Evolutionary conservation across 228 moss, liverwort and hornwort genomes (phyloP).

Genomic region (Sphagnum fallax): DNA sequence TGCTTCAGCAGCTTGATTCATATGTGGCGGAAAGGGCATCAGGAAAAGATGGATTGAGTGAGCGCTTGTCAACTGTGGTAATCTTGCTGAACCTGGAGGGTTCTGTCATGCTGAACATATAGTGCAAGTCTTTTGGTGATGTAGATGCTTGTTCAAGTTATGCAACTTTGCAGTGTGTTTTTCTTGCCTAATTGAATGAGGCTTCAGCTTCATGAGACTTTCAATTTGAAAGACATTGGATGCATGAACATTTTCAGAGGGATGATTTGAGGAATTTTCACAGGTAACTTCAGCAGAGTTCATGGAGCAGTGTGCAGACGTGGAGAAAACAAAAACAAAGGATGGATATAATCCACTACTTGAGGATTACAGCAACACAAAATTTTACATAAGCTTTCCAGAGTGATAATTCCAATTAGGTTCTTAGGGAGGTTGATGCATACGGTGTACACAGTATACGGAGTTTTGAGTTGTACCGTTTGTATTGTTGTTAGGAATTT

Average conservation of each 20-base stretch:
- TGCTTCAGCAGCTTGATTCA: conserved; percentile 66
- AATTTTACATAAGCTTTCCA: conserved; percentile 72
- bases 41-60: conserved; percentile 11
- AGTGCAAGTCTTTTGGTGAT: conserved; percentile 11
- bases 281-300: conserved; percentile 84
- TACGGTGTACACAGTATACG: too few species aligned
- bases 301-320: conserved; percentile 87
- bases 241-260: too few species aligned
- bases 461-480: too few species aligned
- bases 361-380: conserved; percentile 93
- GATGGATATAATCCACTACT: conserved; percentile 89
- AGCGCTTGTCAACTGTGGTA: conserved; percentile 55
- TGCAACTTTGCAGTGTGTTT: background rate
- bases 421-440: too few species aligned
- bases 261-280: background rate
- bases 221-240: too few species aligned
- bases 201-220: too few species aligned
- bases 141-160: background rate
- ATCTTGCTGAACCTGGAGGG: conserved; percentile 6
- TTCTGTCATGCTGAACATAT: conserved; percentile 18
- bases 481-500: too few species aligned
- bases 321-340: conserved; percentile 65
- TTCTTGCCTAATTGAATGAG: too few species aligned
- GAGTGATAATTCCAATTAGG: conserved; percentile 11
- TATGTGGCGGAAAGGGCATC: conserved; percentile 38